Evolutionary conservation across 2,329 filamentous ascomycete species (phyloP), one percentile per base, ranked within the genome.

Genomic region (Fusarium tuaranense): DNA sequence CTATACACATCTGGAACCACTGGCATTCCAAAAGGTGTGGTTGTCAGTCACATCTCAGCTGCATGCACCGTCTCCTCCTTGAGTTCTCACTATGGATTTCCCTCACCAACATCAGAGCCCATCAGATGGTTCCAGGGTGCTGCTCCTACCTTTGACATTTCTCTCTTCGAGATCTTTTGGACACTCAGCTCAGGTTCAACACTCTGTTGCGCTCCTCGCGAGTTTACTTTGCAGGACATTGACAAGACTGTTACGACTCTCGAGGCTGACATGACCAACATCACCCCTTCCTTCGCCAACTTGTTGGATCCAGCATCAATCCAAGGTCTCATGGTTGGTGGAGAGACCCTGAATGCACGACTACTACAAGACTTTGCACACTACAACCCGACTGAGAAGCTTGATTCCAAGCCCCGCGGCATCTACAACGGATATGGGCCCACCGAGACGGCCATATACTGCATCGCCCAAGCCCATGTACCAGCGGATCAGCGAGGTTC

Each of bases 341-440:
- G 71, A 7, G 71, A 73, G n/a, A 73, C 70, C 2, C 12, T 73
- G 22, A 73, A 61, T 12, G 18, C 70, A 13, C 63, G 53, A 0
- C 58, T 73, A 0, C 25, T 73, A 18, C 71, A 44, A 7, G 46
- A 68, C 4, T 73, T 73, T 38, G 14, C 71, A 5, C 34, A 1
- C 1, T 38, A 41, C 14, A 73, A 73, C 1, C 39, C 51, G 0
- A 1, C 5, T 0, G 44, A 9, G 0, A 12, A 39, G 0, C 34
- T n/a, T 5, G 1, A 2, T 16, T 0, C 1, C 8, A 34, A 25
- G 1, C 70, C 70, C 0, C 8, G 6, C 0, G 71, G 71, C 2
- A 73, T 73, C 5, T 73, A 66, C 5, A 73, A 73, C 2, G 70
- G 71, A 4, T 73, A 73, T 16, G 71, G 70, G 0, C 71, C 71